These are phyloP conservation scores for Plasmodium gallinaceum DNA, from an alignment of 169 alveolate genomes.

Conservation along the genomic window DNA sequence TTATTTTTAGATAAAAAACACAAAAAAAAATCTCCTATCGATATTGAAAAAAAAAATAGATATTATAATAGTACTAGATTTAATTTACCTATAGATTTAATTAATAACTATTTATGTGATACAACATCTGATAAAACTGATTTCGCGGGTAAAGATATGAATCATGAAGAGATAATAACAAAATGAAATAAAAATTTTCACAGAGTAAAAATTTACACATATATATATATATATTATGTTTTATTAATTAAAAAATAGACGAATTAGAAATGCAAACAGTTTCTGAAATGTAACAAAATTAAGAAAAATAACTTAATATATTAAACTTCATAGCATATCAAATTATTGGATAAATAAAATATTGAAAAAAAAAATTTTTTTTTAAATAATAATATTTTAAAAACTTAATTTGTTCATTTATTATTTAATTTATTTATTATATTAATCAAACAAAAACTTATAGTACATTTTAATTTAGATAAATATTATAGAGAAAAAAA, in stretches of 20 bases:
- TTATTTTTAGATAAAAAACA: not conserved
- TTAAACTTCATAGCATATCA: too few relatives aligned
- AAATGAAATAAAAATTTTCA: not conserved
- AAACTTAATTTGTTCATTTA: too few relatives aligned
- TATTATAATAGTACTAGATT: conserved; percentile 55
- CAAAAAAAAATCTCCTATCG: not conserved
- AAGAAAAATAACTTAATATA: too few relatives aligned
- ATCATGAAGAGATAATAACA: not conserved
- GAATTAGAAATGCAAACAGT: too few relatives aligned
- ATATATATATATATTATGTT: not conserved
- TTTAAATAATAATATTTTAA: too few relatives aligned
- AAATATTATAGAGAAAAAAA: too few relatives aligned
- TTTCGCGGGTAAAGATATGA: not conserved
- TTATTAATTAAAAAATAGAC: not conserved
- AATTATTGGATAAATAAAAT: too few relatives aligned
- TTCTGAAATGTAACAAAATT: too few relatives aligned
- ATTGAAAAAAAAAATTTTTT: too few relatives aligned
- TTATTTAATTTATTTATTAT: too few relatives aligned
- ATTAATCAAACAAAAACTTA: too few relatives aligned
- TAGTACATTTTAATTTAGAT: too few relatives aligned
- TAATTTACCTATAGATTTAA: conserved; percentile 44
- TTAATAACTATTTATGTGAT: conserved; percentile 22
- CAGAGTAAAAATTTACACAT: not conserved
- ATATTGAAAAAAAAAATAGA: conserved; percentile 11
- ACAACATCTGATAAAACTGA: not conserved